Percentiles rank a stretch among this genome's conserved stretches.
These are phyloP conservation scores for Leishmania aethiopica DNA, from an alignment of 208 protist genomes.

Conservation along the genomic window DNA sequence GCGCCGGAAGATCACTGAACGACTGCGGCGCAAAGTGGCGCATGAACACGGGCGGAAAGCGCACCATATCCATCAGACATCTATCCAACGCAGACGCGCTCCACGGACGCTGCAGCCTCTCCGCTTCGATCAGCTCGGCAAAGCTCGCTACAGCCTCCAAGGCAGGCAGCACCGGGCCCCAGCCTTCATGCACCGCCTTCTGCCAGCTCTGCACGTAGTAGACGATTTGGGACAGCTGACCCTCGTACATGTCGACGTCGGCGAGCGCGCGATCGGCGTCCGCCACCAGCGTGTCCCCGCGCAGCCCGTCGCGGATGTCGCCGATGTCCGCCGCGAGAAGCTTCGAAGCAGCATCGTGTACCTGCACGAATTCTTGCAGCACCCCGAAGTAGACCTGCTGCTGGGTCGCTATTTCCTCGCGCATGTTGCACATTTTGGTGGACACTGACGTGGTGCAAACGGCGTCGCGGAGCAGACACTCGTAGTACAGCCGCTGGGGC, in stretches of 20 bases:
- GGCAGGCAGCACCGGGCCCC: constrained; percentile 45
- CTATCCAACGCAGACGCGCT: constrained; percentile 45
- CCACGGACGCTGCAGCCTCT: constrained; percentile 71
- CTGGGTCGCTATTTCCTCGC: constrained; percentile 37
- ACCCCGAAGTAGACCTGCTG: constrained; percentile 40
- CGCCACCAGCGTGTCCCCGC: constrained; percentile 39
- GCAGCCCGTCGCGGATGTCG: constrained; percentile 34
- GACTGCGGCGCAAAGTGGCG: constrained; percentile 61
- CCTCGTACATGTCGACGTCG: constrained; percentile 61
- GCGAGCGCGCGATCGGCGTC: constrained; percentile 50
- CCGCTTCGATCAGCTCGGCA: constrained; percentile 55
- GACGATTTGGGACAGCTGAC: constrained; percentile 40
- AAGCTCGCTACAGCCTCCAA: constrained; percentile 35
- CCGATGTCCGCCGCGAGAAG: constrained; percentile 45
- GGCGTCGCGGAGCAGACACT: constrained; percentile 19
- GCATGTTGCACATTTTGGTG: constrained; percentile 30
- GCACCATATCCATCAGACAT: constrained; percentile 44
- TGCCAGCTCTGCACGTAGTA: constrained; percentile 50
- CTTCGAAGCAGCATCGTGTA: constrained; percentile 27
- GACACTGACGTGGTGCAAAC: constrained; percentile 24
- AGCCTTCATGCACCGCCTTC: constrained; percentile 51
- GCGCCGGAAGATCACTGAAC: constrained; percentile 56
- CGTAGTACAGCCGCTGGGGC: constrained; percentile 7
- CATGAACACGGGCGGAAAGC: constrained; percentile 41
- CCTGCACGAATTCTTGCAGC: constrained; percentile 31